phyloP scores from a whole-genome alignment of 768 basidiomycete species.

The Lactarius vividus region DNA sequence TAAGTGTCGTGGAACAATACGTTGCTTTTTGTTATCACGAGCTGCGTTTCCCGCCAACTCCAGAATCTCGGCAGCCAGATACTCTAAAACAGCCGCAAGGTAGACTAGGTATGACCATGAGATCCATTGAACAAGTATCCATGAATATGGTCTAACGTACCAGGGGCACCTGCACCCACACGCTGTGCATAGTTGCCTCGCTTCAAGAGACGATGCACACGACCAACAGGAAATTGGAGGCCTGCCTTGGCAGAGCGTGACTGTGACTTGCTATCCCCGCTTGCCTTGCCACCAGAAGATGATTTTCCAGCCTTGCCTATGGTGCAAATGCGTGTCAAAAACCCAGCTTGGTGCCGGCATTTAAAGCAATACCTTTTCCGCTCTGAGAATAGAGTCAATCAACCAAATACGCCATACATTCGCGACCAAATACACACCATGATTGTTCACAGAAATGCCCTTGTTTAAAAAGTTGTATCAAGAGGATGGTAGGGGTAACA shows the following conservation, averaged over 20 bases:
- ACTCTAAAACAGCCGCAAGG: slow-evolving; percentile 87
- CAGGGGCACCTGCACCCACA: slow-evolving; percentile 85
- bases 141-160: slow-evolving; percentile 37
- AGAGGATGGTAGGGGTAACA: slow-evolving; percentile 18
- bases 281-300: slow-evolving; percentile 38
- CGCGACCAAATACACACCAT: slow-evolving; percentile 15
- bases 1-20: slow-evolving; percentile 91
- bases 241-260: slow-evolving; percentile 76
- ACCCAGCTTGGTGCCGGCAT: neutral
- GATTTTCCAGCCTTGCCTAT: slow-evolving; percentile 45
- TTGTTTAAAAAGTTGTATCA: neutral
- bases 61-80: slow-evolving; percentile 90
- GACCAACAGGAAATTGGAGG: slow-evolving; percentile 88
- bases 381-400: slow-evolving; percentile 14
- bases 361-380: slow-evolving; percentile 22
- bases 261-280: slow-evolving; percentile 50
- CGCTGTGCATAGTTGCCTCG: slow-evolving; percentile 84
- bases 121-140: neutral
- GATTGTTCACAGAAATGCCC: neutral
- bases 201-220: slow-evolving; percentile 88
- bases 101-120: slow-evolving; percentile 52
- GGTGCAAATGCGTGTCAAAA: neutral
- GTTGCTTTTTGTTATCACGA: slow-evolving; percentile 83
- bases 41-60: slow-evolving; percentile 89
- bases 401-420: neutral